These are phyloP conservation scores for Botrytis byssoidea DNA, from an alignment of 2,329 filamentous ascomycete species.

Conservation along the genomic window DNA sequence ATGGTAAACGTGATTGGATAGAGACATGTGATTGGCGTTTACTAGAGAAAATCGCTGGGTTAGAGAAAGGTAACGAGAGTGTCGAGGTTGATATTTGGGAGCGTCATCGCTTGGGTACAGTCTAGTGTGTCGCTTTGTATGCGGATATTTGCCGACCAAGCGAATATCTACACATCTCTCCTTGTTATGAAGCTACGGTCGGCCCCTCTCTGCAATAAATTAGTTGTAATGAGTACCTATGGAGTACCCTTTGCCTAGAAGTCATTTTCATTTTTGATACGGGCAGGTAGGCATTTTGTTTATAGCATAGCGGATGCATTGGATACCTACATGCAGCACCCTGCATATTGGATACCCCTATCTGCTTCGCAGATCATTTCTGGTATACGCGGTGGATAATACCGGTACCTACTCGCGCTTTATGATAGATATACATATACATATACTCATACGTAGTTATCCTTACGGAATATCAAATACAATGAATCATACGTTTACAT, in stretches of 20 bases:
- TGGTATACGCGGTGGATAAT: not conserved
- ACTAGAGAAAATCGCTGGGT: constrained; percentile 43
- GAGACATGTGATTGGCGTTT: constrained; percentile 44
- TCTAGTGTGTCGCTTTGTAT: not conserved
- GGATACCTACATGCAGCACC: not conserved
- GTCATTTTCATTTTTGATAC: not conserved
- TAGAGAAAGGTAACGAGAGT: constrained; percentile 42
- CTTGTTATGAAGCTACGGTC: not conserved
- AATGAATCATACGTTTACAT: not conserved
- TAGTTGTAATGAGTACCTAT: not conserved
- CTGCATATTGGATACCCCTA: not conserved
- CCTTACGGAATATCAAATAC: not conserved
- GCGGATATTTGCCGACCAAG: too few species aligned
- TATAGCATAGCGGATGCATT: not conserved
- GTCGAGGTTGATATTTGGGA: constrained; percentile 31
- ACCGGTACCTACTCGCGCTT: not conserved
- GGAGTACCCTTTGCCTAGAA: not conserved
- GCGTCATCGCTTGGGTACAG: constrained; percentile 23
- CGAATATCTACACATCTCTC: not conserved
- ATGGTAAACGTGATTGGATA: constrained; percentile 37
- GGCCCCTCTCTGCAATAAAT: too few species aligned
- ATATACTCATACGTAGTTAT: not conserved
- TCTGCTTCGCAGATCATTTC: not conserved
- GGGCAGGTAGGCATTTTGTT: not conserved
- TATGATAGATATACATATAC: not conserved